Evolutionary conservation across 768 basidiomycete species (phyloP), one percentile per base, ranked within the genome.

Genomic region (Leccinum longicurvipes): DNA sequence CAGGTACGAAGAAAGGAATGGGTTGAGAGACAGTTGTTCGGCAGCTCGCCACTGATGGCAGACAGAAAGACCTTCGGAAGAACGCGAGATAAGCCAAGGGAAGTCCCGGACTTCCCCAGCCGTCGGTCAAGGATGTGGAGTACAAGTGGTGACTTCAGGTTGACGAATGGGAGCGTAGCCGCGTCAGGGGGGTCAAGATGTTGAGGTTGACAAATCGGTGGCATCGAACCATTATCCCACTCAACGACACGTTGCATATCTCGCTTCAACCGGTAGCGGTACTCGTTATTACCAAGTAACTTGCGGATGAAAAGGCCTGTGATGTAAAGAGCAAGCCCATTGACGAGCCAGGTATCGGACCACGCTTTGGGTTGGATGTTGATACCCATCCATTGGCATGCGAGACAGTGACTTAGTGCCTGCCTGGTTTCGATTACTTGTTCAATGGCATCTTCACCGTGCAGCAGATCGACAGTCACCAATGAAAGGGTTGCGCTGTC

Each of bases 341-440:
- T 93, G 55, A 95, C 86, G n/a, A 99, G 83, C 97, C 97, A 99
- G 24, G 86, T 82, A 71, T 99, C 97, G 12, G 93, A 89, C 83
- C 91, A 92, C 27, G 86, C 82, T 75, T 93, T 93, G 51, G 89
- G 94, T 55, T 93, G 86, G 64, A 99, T 93, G 72, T 98, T 96
- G 72, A 99, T 85, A 25, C 97, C 95, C 53, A 91, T 80, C 97
- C 97, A 99, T 72, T 99, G 97, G 60, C 86, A 91, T 8, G 94
- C 95, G 31, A 98, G 80, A 6, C 92, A 88, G 67, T 98, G 92
- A 25, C 86, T 80, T 47, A 99, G 80, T 28, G 84, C 79, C 54
- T 94, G 93, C 14, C 96, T 80, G 1, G 93, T 89, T 67, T 97
- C 93, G 63, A 93, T 80, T 0, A 91, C 92, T 70, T 95, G 94